Evolutionary conservation across 352 stramenopile genomes (phyloP), one percentile per base, ranked within the genome.

Genomic region (Thalassiosira hispida): DNA sequence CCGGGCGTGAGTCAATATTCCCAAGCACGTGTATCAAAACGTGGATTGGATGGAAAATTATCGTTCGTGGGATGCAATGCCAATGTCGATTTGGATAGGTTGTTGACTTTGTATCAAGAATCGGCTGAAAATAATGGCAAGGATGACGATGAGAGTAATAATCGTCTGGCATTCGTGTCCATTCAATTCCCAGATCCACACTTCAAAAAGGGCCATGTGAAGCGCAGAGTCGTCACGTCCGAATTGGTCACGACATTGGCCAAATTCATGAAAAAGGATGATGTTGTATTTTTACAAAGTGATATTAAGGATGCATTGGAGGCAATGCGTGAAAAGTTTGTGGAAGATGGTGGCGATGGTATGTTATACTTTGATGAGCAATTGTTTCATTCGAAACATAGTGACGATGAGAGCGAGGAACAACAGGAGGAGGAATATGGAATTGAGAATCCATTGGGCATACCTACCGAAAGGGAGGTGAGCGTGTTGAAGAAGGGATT

Each of bases 131-230:
- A 56, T 35, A 61, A 74, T 0, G 51, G 49, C 29, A 77, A 70
- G 2, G 5, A 51, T 14, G 57, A 55, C 38, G 47, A 56, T 49
- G 25, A 16, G 2, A 52, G 46, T 27, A 59, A 53, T 23, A 72
- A 66, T 52, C 40, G 62, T n/a, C 52, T 82, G 49, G 27, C 71
- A 49, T 75, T 90, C 55, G 86, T 91, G 1, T 85, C 83, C 0
- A 94, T 94, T 73, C 89, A 94, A 77, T 94, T 91, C 73, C 89
- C 89, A 14, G 89, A 94, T 83, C 89, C 89, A 8, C 89, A 94
- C 67, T 94, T 94, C 64, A 94, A 94, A 42, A 86, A 83, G 38
- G 23, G 51, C 14, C 89, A 94, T 76, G 49, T 61, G 23, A 94
- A 94, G 64, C 77, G 89, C 59, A 64, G 89, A 46, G 89, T 94